Conservation (phyloP, 257 asterid genomes). For the Solanum gandarillasii region DNA sequence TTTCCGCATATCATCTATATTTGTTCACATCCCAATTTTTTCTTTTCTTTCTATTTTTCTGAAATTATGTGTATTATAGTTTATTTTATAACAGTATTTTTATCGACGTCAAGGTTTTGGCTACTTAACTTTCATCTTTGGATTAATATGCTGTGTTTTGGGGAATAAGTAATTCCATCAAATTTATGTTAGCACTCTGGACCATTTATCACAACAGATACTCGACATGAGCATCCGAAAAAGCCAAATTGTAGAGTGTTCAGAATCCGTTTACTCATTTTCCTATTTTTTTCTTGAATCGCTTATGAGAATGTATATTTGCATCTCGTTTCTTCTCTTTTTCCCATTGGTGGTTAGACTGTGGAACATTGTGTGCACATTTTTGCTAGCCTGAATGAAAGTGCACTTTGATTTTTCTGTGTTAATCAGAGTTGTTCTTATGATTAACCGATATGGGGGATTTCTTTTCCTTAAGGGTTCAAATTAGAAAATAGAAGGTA, state of each 20-base stretch:
- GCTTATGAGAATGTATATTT: background rate
- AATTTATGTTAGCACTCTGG: background rate
- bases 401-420: background rate
- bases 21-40: background rate
- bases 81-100: background rate
- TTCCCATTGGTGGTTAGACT: background rate
- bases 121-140: background rate
- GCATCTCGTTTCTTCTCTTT: background rate
- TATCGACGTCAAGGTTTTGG: background rate
- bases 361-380: background rate
- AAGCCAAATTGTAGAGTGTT: background rate
- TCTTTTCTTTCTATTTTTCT: background rate
- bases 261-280: background rate
- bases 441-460: background rate
- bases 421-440: background rate
- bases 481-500: background rate
- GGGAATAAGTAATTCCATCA: background rate
- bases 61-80: background rate
- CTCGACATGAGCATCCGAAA: background rate
- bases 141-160: background rate
- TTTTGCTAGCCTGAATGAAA: background rate
- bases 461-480: background rate
- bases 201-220: background rate
- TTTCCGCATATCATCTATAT: background rate
- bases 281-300: background rate